Conservation (phyloP, 257 asterid genomes). For the Nicotiana obtusifolia region DNA sequence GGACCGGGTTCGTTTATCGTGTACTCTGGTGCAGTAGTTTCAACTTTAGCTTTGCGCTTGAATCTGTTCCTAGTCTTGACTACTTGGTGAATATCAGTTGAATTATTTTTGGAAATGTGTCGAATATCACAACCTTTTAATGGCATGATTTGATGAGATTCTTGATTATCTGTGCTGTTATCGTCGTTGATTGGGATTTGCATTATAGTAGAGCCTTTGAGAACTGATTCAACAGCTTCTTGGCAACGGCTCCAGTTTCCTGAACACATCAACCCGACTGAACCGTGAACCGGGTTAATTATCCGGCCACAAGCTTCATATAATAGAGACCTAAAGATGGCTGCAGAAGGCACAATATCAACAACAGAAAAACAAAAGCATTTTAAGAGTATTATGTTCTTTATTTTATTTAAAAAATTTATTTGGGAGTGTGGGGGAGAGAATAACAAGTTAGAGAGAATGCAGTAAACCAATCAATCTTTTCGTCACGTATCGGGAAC, state of each 20-base stretch:
- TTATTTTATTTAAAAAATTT: too few relatives aligned
- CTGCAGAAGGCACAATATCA: constrained; percentile 17
- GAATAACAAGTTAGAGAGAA: too few relatives aligned
- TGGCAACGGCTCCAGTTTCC: constrained; percentile 67
- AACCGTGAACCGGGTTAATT: constrained; percentile 62
- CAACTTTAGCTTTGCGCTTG: constrained; percentile 34
- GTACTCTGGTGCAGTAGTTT: neutral
- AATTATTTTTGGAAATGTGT: constrained; percentile 39
- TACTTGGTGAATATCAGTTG: constrained; percentile 24
- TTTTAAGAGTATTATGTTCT: neutral
- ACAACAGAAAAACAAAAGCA: neutral
- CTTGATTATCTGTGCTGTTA: neutral
- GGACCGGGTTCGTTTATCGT: constrained; percentile 21
- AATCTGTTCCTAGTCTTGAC: constrained; percentile 34
- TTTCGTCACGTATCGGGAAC: too few relatives aligned
- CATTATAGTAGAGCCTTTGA: constrained; percentile 37
- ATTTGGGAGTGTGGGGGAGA: too few relatives aligned
- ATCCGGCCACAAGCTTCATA: constrained; percentile 92
- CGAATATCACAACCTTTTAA: constrained; percentile 60
- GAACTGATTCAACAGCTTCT: constrained; percentile 71
- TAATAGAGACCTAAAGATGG: constrained; percentile 48
- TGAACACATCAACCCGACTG: constrained; percentile 58
- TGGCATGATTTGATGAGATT: constrained; percentile 27
- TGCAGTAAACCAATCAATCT: too few relatives aligned
- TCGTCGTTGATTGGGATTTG: constrained; percentile 19